Base-by-base conservation (phyloP, 768 basidiomycete genomes). In the Suillus bovinus region DNA sequence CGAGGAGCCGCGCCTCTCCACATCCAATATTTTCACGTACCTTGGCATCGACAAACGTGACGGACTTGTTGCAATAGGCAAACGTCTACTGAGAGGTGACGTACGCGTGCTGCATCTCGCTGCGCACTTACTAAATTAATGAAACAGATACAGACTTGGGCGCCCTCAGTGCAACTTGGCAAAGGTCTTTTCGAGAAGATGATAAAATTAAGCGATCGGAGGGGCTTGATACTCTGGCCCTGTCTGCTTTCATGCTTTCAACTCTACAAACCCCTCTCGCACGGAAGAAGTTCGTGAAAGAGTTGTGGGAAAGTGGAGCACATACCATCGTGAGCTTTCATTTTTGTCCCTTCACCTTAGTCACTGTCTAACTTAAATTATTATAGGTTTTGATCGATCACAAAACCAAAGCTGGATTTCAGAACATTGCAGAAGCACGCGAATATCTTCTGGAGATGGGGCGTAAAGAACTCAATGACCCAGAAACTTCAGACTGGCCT, bases 231-330 rank as follows among this genome's bases (percentile, higher is more conserved):
- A 81, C 83, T 17, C 68, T 98, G 31, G 93, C 91, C 2, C 70
- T 99, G 34, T 93, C 92, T 20, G 90, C 95, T 1, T 99, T 97
- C 77, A 81, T 88, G 71, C 77, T 99, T 2, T 87, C 91, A n/a
- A 84, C 91, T 22, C 77, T 94, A 20, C 77, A 86, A 5, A 85
- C 82, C 2, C 72, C 84, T 44, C 67, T 86, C 20, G 82, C 86
- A 10, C 82, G 89, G 63, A 89, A 86, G 75, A 76, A 80, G 2
- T 70, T 94, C 50, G 81, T 96, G 31, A 86, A 88, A 69, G 86
- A 92, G 68, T 91, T 98, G 82, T 98, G 95, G 95, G 83, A 91
- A 52, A 93, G 93, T 68, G 94, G 93, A 49, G 94, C 94, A 24
- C 86, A 90, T 69, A 84, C 86, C 27, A 86, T 97, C 54, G 92